Evolutionary conservation across 1,284 basidiomycete species (phyloP).

Genomic region (Tausonia pullulans): DNA sequence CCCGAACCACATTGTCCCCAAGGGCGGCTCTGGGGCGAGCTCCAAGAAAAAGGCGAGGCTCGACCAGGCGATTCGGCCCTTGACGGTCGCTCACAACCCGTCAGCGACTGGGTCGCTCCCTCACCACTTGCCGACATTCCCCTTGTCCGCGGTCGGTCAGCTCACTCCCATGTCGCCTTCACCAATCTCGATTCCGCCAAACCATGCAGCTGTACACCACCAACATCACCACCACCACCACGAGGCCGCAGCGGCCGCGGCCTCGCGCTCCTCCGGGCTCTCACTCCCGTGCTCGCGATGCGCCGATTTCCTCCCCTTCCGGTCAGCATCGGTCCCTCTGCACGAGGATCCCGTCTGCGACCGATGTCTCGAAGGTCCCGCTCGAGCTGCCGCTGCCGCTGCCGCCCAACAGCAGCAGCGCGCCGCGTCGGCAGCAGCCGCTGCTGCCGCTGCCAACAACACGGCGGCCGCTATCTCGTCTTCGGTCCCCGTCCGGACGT

Average conservation of each 20-base stretch:
- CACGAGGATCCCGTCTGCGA: constrained; percentile 15
- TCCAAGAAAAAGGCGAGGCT: constrained; percentile 15
- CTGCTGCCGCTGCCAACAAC: neutral
- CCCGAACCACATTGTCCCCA: constrained; percentile 12
- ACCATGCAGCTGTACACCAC: neutral
- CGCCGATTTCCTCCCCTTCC: constrained; percentile 13
- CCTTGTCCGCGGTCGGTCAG: too few species aligned
- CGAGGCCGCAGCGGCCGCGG: neutral
- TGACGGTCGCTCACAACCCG: too few species aligned
- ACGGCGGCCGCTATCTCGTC: constrained; percentile 5
- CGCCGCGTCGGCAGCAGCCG: neutral
- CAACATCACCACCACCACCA: too few species aligned
- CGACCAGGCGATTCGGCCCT: neutral
- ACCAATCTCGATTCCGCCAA: constrained; percentile 12
- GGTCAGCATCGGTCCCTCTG: constrained; percentile 10
- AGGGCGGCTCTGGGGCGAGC: neutral
- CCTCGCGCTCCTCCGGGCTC: neutral
- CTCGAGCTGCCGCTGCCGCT: neutral
- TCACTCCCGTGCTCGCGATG: constrained; percentile 15
- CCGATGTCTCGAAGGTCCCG: constrained; percentile 9
- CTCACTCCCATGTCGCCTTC: neutral
- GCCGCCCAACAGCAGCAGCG: neutral
- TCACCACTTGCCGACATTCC: neutral
- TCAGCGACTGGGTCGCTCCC: neutral
- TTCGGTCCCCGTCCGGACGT: constrained; percentile 12